Percentiles rank a stretch among this genome's conserved stretches.
phyloP scores from a whole-genome alignment of 2,329 filamentous ascomycete species.

The Lecanoromycetidae sp. region DNA sequence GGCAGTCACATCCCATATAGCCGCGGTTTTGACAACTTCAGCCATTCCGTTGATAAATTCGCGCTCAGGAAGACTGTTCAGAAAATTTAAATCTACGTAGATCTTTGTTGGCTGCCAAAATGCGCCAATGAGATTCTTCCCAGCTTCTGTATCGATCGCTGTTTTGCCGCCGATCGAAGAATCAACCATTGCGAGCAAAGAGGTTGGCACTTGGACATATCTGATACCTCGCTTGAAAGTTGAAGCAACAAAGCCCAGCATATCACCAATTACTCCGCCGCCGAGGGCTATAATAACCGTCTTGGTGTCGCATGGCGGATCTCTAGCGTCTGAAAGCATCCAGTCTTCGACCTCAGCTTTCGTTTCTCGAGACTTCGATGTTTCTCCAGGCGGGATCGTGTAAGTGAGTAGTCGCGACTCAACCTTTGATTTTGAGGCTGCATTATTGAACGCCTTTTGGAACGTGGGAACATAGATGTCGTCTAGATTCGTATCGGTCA shows the following conservation, averaged over 20 bases:
- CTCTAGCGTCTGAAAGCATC: slow-evolving; percentile 51
- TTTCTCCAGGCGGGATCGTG: slow-evolving; percentile 79
- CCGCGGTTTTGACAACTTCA: slow-evolving; percentile 92
- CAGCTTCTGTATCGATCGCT: slow-evolving; percentile 88
- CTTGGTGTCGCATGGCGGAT: slow-evolving; percentile 75
- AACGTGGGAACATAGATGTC: slow-evolving; percentile 72
- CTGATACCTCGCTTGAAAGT: slow-evolving; percentile 97
- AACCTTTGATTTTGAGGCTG: slow-evolving; percentile 33
- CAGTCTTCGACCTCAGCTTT: slow-evolving; percentile 96
- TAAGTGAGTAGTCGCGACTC: slow-evolving; percentile 68
- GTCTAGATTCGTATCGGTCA: slow-evolving; percentile 88
- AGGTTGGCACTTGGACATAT: slow-evolving; percentile 94
- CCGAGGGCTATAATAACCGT: slow-evolving; percentile 90
- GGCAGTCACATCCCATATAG: slow-evolving; percentile 84
- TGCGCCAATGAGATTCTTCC: slow-evolving; percentile 89
- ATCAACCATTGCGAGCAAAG: slow-evolving; percentile 91
- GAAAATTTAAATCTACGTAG: slow-evolving; percentile 85
- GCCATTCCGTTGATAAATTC: slow-evolving; percentile 99
- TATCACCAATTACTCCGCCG: slow-evolving; percentile 92
- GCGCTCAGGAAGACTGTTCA: slow-evolving; percentile 77
- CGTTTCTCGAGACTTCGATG: slow-evolving; percentile 82
- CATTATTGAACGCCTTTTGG: slow-evolving; percentile 49
- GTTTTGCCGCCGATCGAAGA: slow-evolving; percentile 98
- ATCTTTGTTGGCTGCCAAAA: slow-evolving; percentile 95
- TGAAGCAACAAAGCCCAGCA: slow-evolving; percentile 93